Percentiles rank a stretch among this genome's conserved stretches.
Conservation (phyloP, 768 basidiomycete genomes). For the Gloeopeniophorella convolvens region DNA sequence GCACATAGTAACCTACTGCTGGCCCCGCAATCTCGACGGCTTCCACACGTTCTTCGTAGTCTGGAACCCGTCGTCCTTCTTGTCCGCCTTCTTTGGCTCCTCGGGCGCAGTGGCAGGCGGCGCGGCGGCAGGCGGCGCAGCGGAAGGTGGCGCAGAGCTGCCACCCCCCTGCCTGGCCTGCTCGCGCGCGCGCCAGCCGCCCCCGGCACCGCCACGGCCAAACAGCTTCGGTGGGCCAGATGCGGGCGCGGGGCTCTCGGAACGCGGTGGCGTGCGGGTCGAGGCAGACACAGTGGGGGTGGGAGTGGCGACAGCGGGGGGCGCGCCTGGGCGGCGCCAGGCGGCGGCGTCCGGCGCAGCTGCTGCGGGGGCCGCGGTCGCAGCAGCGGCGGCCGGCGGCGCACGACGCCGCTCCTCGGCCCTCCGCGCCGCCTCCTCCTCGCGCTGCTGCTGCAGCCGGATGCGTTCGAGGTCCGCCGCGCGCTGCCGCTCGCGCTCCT, state of each 20-base stretch:
- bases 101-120: neutral
- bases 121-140: constrained; percentile 35
- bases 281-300: constrained; percentile 22
- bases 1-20: constrained; percentile 1
- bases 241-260: constrained; percentile 45
- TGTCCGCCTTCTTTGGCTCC: constrained; percentile 33
- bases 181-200: constrained; percentile 57
- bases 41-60: constrained; percentile 42
- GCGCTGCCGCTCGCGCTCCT: constrained; percentile 45
- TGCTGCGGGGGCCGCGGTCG: constrained; percentile 25
- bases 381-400: constrained; percentile 30
- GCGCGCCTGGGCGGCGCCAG: constrained; percentile 20
- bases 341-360: constrained; percentile 25
- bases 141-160: constrained; percentile 26
- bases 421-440: constrained; percentile 46
- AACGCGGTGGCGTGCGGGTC: constrained; percentile 36
- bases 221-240: constrained; percentile 25
- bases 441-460: constrained; percentile 54
- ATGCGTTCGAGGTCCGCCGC: constrained; percentile 48
- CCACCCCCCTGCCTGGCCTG: constrained; percentile 38
- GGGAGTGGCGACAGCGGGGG: constrained; percentile 4
- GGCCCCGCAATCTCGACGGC: constrained; percentile 21
- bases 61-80: constrained; percentile 66
- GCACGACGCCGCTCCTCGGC: constrained; percentile 28
- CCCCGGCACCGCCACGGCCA: constrained; percentile 27